Evolutionary conservation across 768 basidiomycete species (phyloP).

Genomic region (Tylopilus felleus): DNA sequence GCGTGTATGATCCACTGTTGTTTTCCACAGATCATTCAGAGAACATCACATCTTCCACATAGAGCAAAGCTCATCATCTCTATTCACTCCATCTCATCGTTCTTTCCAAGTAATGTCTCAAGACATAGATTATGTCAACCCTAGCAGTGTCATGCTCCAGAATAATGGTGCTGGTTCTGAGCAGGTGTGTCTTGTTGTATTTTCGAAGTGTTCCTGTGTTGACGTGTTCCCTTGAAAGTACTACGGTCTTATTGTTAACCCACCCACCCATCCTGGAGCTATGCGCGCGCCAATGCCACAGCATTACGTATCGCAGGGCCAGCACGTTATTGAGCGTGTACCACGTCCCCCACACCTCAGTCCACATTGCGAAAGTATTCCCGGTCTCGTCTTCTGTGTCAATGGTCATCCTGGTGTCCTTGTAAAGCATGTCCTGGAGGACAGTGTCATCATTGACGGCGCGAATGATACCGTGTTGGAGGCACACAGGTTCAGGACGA

Average conservation of each 20-base stretch:
- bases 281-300: constrained; percentile 18
- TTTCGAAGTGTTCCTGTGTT: not conserved
- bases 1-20: not conserved
- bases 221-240: constrained; percentile 12
- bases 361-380: constrained; percentile 16
- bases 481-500: constrained; percentile 20
- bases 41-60: not conserved
- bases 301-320: constrained; percentile 11
- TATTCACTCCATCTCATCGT: not conserved
- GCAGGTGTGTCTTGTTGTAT: not conserved
- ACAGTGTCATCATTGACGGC: constrained; percentile 11
- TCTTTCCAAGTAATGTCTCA: not conserved
- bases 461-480: constrained; percentile 18
- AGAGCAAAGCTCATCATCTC: constrained; percentile 2
- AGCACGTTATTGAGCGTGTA: constrained; percentile 17
- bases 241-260: constrained; percentile 8
- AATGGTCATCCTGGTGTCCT: constrained; percentile 20
- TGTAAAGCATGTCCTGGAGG: constrained; percentile 13
- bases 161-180: not conserved
- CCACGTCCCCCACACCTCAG: constrained; percentile 13
- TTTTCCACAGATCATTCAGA: not conserved
- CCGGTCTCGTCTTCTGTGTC: constrained; percentile 16
- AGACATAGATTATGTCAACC: not conserved
- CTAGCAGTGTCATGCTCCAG: not conserved
- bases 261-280: constrained; percentile 18